Conservation (phyloP, 306 rosid species). For the Vigna reflexopilosa region DNA sequence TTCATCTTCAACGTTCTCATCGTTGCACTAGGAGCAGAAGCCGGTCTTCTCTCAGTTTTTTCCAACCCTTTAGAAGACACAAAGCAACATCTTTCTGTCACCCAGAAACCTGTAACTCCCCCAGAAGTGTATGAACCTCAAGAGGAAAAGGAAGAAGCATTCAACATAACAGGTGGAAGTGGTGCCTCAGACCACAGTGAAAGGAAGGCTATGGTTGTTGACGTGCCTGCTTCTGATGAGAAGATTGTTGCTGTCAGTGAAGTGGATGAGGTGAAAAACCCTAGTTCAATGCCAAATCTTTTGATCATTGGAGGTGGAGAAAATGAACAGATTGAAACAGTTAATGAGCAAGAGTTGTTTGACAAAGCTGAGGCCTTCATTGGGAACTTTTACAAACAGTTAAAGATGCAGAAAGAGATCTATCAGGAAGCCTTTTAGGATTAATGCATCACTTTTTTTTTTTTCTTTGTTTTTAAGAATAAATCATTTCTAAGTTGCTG, state of each 20-base stretch:
- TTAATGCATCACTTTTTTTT: background rate
- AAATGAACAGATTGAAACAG: conserved; percentile 38
- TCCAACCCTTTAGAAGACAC: conserved; percentile 56
- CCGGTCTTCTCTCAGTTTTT: conserved; percentile 69
- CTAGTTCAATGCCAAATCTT: conserved; percentile 70
- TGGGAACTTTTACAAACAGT: conserved; percentile 78
- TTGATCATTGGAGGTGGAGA: conserved; percentile 66
- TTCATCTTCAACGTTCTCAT: conserved; percentile 70
- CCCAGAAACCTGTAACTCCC: conserved; percentile 39
- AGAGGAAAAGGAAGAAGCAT: conserved; percentile 15
- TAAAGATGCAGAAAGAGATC: conserved; percentile 82
- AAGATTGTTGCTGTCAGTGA: conserved; percentile 26
- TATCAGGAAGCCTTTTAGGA: conserved; percentile 52
- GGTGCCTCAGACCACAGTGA: conserved; percentile 30
- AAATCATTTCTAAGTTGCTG: background rate
- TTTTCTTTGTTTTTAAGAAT: background rate
- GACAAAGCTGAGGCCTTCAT: conserved; percentile 83
- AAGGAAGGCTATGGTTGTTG: conserved; percentile 43
- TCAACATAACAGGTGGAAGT: background rate
- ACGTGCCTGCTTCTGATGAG: conserved; percentile 54
- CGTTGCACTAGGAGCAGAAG: conserved; percentile 75
- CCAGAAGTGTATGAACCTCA: conserved; percentile 38
- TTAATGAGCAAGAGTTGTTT: conserved; percentile 68
- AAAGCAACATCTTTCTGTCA: conserved; percentile 31
- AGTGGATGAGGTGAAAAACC: conserved; percentile 52